phyloP scores from a whole-genome alignment of 73 alveolate species.

The Paraurostyla sp. region DNA sequence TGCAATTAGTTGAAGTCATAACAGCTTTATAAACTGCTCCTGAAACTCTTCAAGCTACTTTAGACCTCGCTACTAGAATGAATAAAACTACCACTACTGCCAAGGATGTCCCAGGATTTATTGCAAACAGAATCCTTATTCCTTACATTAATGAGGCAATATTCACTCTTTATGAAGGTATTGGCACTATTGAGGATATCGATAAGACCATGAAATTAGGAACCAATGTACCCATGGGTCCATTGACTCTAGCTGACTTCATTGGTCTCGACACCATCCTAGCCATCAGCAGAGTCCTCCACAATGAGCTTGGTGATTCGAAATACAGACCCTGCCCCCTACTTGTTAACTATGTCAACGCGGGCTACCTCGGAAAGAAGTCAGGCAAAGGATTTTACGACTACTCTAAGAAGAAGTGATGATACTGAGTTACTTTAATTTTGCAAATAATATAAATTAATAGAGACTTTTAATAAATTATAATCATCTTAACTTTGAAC shows the following conservation, averaged over 20 bases:
- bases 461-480: too few species aligned
- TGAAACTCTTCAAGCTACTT: conserved; percentile 83
- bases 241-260: conserved; percentile 96
- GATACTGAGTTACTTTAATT: background rate
- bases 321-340: conserved; percentile 97
- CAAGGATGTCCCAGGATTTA: conserved; percentile 93
- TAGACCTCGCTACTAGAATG: conserved; percentile 84
- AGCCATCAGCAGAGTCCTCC: conserved; percentile 80
- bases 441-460: background rate
- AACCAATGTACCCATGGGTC: conserved; percentile 99
- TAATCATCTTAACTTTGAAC: too few species aligned
- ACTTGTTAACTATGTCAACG: conserved; percentile 92
- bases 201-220: conserved; percentile 97
- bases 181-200: conserved; percentile 93
- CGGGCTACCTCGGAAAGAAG: conserved; percentile 96
- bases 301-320: conserved; percentile 95
- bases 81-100: conserved; percentile 87
- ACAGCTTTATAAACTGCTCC: conserved; percentile 91
- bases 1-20: conserved; percentile 95
- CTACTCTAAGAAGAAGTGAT: conserved; percentile 68
- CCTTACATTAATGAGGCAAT: conserved; percentile 98
- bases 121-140: conserved; percentile 94
- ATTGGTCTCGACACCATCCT: conserved; percentile 95
- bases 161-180: conserved; percentile 91
- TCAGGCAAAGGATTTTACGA: conserved; percentile 97